These are phyloP conservation scores for Linnemannia elongata DNA, from an alignment of 192 early-diverging fungal genomes.

Conservation along the genomic window DNA sequence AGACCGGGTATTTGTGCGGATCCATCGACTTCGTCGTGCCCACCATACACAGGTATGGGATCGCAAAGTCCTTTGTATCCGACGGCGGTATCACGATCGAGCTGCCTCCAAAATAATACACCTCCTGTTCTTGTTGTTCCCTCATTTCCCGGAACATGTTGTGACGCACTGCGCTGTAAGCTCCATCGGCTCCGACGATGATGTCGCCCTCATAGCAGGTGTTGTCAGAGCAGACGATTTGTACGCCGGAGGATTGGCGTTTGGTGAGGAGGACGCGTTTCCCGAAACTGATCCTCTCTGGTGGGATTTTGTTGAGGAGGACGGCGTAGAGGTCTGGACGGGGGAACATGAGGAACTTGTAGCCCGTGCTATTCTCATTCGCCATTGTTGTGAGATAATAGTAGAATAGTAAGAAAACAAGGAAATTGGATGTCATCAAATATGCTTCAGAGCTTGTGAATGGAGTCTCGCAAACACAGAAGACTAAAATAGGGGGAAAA, in stretches of 20 bases:
- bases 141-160: conserved; percentile 7
- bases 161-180: conserved; percentile 23
- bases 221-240: conserved; percentile 31
- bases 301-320: not conserved
- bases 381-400: not conserved
- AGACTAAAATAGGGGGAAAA: too few relatives aligned
- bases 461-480: too few relatives aligned
- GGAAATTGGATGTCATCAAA: not conserved
- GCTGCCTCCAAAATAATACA: too few relatives aligned
- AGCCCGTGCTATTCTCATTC: not conserved
- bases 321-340: conserved; percentile 25
- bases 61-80: conserved; percentile 13
- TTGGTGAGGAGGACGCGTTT: conserved; percentile 23
- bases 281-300: conserved; percentile 13
- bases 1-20: not conserved
- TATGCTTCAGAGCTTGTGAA: too few relatives aligned
- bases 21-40: conserved; percentile 26
- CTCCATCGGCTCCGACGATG: conserved; percentile 35
- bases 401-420: not conserved
- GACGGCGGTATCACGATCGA: not conserved
- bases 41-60: conserved; percentile 22
- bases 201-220: conserved; percentile 27
- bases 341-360: conserved; percentile 25
- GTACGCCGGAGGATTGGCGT: not conserved
- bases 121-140: not conserved